Evolutionary conservation across 1,284 basidiomycete genomes (phyloP).

Genomic region (Irpex sp.): DNA sequence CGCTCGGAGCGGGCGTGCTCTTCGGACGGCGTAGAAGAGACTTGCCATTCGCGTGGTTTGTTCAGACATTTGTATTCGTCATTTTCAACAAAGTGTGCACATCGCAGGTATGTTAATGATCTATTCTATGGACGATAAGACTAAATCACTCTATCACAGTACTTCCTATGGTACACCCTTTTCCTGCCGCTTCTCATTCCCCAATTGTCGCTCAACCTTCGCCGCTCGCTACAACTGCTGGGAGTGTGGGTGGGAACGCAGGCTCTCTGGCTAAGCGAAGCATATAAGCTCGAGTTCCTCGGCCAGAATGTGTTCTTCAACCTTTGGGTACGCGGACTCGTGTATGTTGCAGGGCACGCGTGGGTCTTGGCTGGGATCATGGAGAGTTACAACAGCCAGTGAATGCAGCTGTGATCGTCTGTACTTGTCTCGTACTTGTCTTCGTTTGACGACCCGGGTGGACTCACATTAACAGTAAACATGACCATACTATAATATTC

Average conservation of each 20-base stretch:
- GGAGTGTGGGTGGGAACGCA: conserved; percentile 77
- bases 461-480: too few relatives aligned
- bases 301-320: conserved; percentile 68
- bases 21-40: conserved; percentile 51
- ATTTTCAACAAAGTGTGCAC: conserved; percentile 99
- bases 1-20: conserved; percentile 63
- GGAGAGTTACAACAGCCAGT: conserved; percentile 36
- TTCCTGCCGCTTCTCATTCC: conserved; percentile 85
- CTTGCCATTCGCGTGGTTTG: conserved; percentile 83
- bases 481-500: too few relatives aligned
- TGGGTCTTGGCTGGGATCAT: conserved; percentile 73
- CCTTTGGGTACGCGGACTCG: conserved; percentile 77
- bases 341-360: conserved; percentile 72
- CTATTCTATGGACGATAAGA: background rate
- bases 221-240: conserved; percentile 40
- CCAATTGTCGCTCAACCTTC: conserved; percentile 48
- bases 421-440: too few relatives aligned
- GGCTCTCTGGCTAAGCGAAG: conserved; percentile 81
- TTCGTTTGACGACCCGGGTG: too few relatives aligned
- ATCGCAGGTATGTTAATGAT: conserved; percentile 66
- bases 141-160: conserved; percentile 44
- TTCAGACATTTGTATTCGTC: conserved; percentile 90
- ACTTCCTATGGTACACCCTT: conserved; percentile 97
- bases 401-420: too few relatives aligned
- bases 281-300: conserved; percentile 87